Percentiles rank a stretch among this genome's conserved stretches.
phyloP scores from a whole-genome alignment of 2,329 filamentous ascomycete genomes.

The Helotiales sp. region DNA sequence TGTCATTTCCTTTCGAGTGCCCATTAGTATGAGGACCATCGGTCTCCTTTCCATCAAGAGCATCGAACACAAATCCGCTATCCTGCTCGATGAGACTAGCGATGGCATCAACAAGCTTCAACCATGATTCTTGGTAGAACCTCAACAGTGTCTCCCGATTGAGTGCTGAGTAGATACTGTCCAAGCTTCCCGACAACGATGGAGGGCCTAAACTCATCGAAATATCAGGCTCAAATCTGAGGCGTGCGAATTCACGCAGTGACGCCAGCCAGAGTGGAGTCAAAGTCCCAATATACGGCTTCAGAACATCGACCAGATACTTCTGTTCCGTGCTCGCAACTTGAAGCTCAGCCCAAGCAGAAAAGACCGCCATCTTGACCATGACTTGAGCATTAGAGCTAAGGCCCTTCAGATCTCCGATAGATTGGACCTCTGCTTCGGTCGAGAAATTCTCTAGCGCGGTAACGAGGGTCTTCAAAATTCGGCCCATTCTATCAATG shows the following conservation, averaged over 20 bases:
- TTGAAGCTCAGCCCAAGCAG: conserved; percentile 95
- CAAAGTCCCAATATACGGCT: conserved; percentile 84
- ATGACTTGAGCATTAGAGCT: conserved; percentile 97
- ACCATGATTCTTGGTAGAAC: conserved; percentile 97
- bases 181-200: conserved; percentile 79
- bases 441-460: conserved; percentile 90
- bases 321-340: conserved; percentile 91
- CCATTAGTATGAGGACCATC: conserved; percentile 40
- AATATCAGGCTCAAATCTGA: conserved; percentile 96
- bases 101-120: conserved; percentile 95
- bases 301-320: conserved; percentile 85
- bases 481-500: conserved; percentile 97
- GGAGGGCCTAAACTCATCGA: conserved; percentile 84
- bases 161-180: conserved; percentile 91
- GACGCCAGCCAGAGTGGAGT: conserved; percentile 95
- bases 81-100: conserved; percentile 97
- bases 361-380: conserved; percentile 97
- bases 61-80: conserved; percentile 96
- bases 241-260: conserved; percentile 85
- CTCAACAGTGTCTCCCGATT: conserved; percentile 90
- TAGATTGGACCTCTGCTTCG: conserved; percentile 78
- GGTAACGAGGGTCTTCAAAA: conserved; percentile 87
- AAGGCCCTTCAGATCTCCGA: conserved; percentile 88
- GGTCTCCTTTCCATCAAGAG: conserved; percentile 80
- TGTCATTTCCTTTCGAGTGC: conserved; percentile 68